A percentile compares a stretch with the other conserved stretches of the same genome.
phyloP scores from a whole-genome alignment of 768 basidiomycete genomes.

The Favolaschia claudopus region DNA sequence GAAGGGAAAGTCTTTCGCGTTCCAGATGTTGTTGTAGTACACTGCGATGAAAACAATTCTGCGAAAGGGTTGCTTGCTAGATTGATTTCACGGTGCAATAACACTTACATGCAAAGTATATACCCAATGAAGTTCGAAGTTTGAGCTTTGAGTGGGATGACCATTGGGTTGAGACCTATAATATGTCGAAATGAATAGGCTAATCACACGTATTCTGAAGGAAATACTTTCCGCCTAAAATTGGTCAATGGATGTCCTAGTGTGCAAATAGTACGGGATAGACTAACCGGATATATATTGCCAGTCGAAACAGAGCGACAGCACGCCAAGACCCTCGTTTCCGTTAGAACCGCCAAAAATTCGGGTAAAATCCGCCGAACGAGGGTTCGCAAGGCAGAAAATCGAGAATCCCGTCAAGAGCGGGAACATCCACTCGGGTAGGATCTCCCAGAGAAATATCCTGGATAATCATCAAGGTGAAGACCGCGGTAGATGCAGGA shows the following conservation, averaged over 20 bases:
- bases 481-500: slow-evolving; percentile 28
- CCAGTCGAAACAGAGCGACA: slow-evolving; percentile 70
- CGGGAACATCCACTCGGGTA: slow-evolving; percentile 68
- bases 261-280: neutral
- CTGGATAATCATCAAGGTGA: slow-evolving; percentile 28
- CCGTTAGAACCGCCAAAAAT: slow-evolving; percentile 71
- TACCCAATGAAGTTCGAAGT: slow-evolving; percentile 56
- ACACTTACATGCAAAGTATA: slow-evolving; percentile 54
- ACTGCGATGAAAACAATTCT: slow-evolving; percentile 56
- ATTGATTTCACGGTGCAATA: slow-evolving; percentile 7
- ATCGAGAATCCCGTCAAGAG: slow-evolving; percentile 63
- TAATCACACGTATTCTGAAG: neutral
- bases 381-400: slow-evolving; percentile 63
- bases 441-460: slow-evolving; percentile 58
- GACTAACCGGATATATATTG: slow-evolving; percentile 57
- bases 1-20: slow-evolving; percentile 45
- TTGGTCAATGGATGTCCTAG: neutral
- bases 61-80: neutral
- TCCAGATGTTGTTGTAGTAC: slow-evolving; percentile 64
- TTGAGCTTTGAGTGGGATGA: slow-evolving; percentile 61
- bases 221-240: slow-evolving; percentile 13
- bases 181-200: slow-evolving; percentile 4
- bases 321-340: slow-evolving; percentile 70
- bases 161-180: slow-evolving; percentile 51
- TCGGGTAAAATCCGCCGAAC: slow-evolving; percentile 54